These are phyloP conservation scores for Circinella minor DNA, from an alignment of 371 early-diverging fungal species.

Conservation along the genomic window DNA sequence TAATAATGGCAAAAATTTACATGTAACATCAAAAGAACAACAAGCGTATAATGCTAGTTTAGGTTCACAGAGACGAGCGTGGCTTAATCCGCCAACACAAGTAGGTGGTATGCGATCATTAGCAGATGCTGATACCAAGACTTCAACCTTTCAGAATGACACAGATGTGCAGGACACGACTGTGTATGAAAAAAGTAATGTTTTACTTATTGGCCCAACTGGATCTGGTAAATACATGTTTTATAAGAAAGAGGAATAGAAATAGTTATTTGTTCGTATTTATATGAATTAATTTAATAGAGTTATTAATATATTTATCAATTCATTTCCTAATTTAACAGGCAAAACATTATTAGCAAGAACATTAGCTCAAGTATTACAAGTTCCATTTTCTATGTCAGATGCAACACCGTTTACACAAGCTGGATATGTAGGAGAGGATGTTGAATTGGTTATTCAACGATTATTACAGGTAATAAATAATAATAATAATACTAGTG, in stretches of 20 bases:
- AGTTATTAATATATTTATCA: background rate
- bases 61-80: constrained; percentile 25
- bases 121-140: constrained; percentile 18
- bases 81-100: constrained; percentile 35
- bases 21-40: background rate
- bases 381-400: constrained; percentile 91
- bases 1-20: background rate
- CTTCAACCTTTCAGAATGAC: constrained; percentile 11
- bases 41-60: background rate
- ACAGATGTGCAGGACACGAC: constrained; percentile 30
- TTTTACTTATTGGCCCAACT: constrained; percentile 88
- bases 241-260: background rate
- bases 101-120: constrained; percentile 11
- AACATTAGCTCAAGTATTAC: constrained; percentile 83
- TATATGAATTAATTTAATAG: background rate
- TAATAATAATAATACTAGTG: background rate
- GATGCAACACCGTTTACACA: constrained; percentile 95
- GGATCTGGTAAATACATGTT: constrained; percentile 63
- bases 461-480: constrained; percentile 74
- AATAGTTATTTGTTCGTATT: no score
- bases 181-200: constrained; percentile 88
- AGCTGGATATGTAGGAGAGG: constrained; percentile 95
- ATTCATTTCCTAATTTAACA: background rate
- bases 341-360: constrained; percentile 87
- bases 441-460: constrained; percentile 90